Evolutionary conservation across 441 rosid genomes (phyloP).

Genomic region (Flueggea neowawraea): DNA sequence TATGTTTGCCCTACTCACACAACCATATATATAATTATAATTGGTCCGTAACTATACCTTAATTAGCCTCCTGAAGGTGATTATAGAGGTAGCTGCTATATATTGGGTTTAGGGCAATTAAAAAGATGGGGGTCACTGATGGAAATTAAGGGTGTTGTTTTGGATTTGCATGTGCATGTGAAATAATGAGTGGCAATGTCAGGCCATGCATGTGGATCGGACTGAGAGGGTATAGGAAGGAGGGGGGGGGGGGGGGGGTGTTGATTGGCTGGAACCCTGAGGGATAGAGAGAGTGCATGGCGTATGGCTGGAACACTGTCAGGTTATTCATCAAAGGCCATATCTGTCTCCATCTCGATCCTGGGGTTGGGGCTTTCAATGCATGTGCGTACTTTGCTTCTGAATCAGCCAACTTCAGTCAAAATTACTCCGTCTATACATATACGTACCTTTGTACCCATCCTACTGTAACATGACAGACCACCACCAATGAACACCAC

Average conservation of each 20-base stretch:
- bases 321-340: slow-evolving; percentile 12
- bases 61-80: no score
- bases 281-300: slow-evolving; percentile 31
- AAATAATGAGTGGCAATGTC: slow-evolving; percentile 53
- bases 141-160: not conserved
- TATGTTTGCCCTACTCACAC: not conserved
- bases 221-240: not conserved
- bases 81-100: no score
- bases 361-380: slow-evolving; percentile 11
- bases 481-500: no score
- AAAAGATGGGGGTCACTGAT: slow-evolving; percentile 2
- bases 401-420: no score
- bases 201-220: slow-evolving; percentile 57
- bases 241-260: slow-evolving; percentile 9
- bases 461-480: no score
- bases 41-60: no score
- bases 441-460: no score
- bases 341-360: no score
- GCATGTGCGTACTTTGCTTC: slow-evolving; percentile 25
- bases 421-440: no score
- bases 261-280: slow-evolving; percentile 22
- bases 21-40: not conserved
- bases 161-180: slow-evolving; percentile 61
- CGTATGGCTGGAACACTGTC: slow-evolving; percentile 34
- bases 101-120: no score